Conservation (phyloP, 805 yeast genomes). For the Diddensiella transvaalensis region DNA sequence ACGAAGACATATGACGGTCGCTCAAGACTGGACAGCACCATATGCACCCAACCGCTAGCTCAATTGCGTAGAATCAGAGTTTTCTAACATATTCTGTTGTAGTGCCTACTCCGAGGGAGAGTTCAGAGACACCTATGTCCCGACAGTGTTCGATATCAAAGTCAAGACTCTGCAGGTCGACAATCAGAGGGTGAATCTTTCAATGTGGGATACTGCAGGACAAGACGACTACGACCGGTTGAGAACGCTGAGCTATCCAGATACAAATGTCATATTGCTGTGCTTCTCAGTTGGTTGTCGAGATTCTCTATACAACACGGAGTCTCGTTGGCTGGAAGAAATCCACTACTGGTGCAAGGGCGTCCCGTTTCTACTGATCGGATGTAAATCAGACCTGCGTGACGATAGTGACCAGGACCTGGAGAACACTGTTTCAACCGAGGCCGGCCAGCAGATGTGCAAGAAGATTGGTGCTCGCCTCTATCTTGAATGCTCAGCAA, state of each 20-base stretch:
- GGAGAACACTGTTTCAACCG: constrained; percentile 24
- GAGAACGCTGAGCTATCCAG: constrained; percentile 79
- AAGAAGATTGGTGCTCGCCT: constrained; percentile 72
- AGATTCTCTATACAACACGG: constrained; percentile 77
- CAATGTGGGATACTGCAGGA: constrained; percentile 93
- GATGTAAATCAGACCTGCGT: constrained; percentile 77
- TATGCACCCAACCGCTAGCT: neutral
- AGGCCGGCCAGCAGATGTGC: constrained; percentile 66
- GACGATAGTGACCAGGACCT: constrained; percentile 21
- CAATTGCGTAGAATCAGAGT: neutral
- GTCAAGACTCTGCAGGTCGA: constrained; percentile 89
- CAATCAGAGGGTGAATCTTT: constrained; percentile 82
- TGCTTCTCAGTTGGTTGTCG: constrained; percentile 82
- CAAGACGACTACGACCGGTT: constrained; percentile 80
- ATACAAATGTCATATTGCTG: constrained; percentile 76
- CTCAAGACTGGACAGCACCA: neutral
- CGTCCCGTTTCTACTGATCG: constrained; percentile 72
- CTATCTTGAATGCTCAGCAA: constrained; percentile 81
- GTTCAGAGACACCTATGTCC: constrained; percentile 69
- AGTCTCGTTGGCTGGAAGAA: constrained; percentile 80
- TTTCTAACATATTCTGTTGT: neutral
- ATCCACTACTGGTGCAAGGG: constrained; percentile 73
- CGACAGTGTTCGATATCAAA: constrained; percentile 89
- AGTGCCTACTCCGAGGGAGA: constrained; percentile 52
- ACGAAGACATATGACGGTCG: neutral